Base-by-base conservation (phyloP, 371 early-diverging fungal genomes). In the Mucor ambiguus region DNA sequence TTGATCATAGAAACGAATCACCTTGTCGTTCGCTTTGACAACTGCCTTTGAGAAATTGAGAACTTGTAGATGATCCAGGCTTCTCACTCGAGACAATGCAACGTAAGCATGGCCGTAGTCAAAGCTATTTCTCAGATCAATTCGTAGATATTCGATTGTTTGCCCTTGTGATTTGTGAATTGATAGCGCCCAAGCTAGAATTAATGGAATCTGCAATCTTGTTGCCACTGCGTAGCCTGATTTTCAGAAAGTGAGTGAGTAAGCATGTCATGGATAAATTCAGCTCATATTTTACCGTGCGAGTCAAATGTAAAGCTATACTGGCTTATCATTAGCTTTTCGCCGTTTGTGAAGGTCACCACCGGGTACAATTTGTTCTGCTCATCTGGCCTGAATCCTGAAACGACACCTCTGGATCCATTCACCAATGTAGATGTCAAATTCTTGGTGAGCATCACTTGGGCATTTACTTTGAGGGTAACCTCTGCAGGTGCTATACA, bases 151-250 rank as follows among this genome's bases (percentile, higher is more conserved):
- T 55, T 94, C 93, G 59, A 98, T 78, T 20, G 98, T 95, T 81
- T 96, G 96, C 0, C 98, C 98, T 77, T 98, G 98, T 59, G 89
- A 85, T 75, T 95, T 93, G 78, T 97, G 97, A 43, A 97, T 93
- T 20, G 96, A 84, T 62, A 89, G 78, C 9, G 89, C 85, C 89
- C 89, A 89, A 2, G 89, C 85, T 20, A 92, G 74, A 70, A 83
- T 85, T 63, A 95, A 72, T 1, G 93, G 95, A 2, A 93, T 64
- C 60, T 95, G 92, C 3, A 66, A 58, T 22, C 85, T 63, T 9
- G 10, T n/a, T 30, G 56, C 33, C n/a, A n/a, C 11, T 56, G 7
- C 9, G 2, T n/a, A 3, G 3, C 56, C 56, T 56, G 9, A 8
- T 16, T n/a, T 29, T 22, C 44, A 22, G 16, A 46, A 46, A 46